Evolutionary conservation across 352 stramenopile species (phyloP), one percentile per base, ranked within the genome.

Genomic region (Pythium utonaiense): DNA sequence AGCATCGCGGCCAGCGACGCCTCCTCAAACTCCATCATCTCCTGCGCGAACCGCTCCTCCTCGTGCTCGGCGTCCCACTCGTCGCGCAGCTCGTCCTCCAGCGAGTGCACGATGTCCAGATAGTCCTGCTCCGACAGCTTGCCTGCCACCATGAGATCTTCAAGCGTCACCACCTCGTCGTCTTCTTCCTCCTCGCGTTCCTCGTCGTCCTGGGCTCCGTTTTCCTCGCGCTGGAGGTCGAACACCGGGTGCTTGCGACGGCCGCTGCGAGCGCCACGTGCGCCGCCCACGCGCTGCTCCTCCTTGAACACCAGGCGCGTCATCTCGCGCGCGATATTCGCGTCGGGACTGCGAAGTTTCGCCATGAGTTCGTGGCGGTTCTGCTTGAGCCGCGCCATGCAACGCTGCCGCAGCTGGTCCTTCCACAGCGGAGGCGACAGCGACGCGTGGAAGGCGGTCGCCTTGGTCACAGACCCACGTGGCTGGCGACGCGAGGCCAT

Each of bases 341-440:
- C 69, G 48, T 81, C 69, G 0, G 78, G 77, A 19, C 73, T 80
- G 17, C 83, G 79, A 40, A 93, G 66, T 49, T 80, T 85, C 8
- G 76, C 74, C 25, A 93, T 70, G 45, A 93, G 65, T 53, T 77
- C 60, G 28, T 72, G 52, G 30, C 83, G 79, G 63, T 91, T 75
- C 66, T 77, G 62, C 53, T 82, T 79, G 19, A 91, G 65, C 0
- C 83, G 78, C 73, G 82, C 70, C 49, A 93, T 72, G 68, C 81
- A 93, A 24, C 79, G 76, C 62, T 84, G 66, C 53, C 81, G 85
- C 16, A 93, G 71, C 58, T 90, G 78, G 51, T 88, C 78, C 61
- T 93, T 93, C 75, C 81, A 89, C 53, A 73, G 60, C 6, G 77
- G 80, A n/a, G 80, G 80, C 34, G 80, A 89, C 44, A 91, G 66